phyloP scores from a whole-genome alignment of 176 grass and related monocot genomes.

The Rhipidocladum racemiflorum region DNA sequence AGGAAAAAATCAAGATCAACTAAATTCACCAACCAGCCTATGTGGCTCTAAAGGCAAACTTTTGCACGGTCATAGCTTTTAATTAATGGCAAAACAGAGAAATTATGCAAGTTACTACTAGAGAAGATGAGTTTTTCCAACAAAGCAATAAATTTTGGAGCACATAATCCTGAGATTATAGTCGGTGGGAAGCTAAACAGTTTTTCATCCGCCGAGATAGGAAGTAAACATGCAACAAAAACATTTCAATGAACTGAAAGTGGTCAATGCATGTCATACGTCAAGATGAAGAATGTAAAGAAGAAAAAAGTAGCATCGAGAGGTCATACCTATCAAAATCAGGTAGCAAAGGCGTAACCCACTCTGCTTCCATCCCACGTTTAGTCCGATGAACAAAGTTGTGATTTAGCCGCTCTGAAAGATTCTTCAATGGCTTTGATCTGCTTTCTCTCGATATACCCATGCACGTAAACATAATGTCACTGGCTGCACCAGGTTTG shows the following conservation, averaged over 20 bases:
- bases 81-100: background rate
- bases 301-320: background rate
- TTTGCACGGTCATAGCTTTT: background rate
- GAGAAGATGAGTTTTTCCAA: background rate
- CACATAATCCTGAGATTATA: background rate
- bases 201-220: background rate
- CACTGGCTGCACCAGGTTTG: constrained; percentile 19
- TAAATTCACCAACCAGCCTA: background rate
- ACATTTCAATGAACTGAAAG: background rate
- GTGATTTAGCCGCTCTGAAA: constrained; percentile 84
- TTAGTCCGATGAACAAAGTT: constrained; percentile 89
- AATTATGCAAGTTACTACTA: background rate
- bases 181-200: background rate
- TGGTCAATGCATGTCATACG: background rate
- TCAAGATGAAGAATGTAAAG: background rate
- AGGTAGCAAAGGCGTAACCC: constrained; percentile 83
- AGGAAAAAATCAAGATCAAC: constrained; percentile 4
- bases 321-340: constrained; percentile 75
- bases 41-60: background rate
- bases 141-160: constrained; percentile 7
- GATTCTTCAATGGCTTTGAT: constrained; percentile 92
- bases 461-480: constrained; percentile 22
- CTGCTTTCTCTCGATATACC: constrained; percentile 74
- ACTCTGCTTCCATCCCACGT: constrained; percentile 61
- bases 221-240: constrained; percentile 26